Base-by-base conservation (phyloP, 345 rosid species). In the Clarkia xantiana region DNA sequence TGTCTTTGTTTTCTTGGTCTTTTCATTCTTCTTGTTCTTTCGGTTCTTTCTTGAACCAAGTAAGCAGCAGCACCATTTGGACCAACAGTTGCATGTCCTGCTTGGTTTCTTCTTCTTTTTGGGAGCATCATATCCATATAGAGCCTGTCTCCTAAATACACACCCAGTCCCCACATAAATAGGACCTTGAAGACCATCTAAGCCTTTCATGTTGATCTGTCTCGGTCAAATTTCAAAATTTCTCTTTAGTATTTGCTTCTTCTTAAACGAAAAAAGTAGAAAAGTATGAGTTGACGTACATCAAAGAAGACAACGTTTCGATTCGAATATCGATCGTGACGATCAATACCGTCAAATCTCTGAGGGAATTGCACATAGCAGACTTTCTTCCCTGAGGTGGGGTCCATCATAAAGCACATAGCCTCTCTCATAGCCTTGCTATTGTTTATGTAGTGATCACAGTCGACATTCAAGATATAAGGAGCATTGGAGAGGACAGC, bases 331-430 rank as follows among this genome's bases (percentile, higher is more conserved):
- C 97, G 57, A 76, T 89, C 97, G 45, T 89, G 94, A 34, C 88
- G 80, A 80, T 89, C 97, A 63, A 91, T 91, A 18, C 98, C 98
- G 52, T 91, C 98, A 25, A 91, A 91, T 74, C 98, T 80, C 75
- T 91, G 98, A 61, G 98, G 98, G 67, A 91, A 91, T 56, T 91
- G 98, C 60, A 91, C 98, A 49, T 91, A 91, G 71, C 97, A 89
- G 57, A 89, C 80, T 65, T 80, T 82, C 72, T 89, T 89, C 57
- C 97, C 97, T 3, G 73, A 77, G 39, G 71, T 72, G 3, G 94
- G 97, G 54, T 89, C 97, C 97, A 86, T 89, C 97, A 89, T 73
- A 74, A 91, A 91, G 70, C 98, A 91, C 98, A 91, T 91, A 0
- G 98, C 84, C 74, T 91, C 98, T 66, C 98, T 69, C 29, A 91